Conservation (phyloP, 495 filamentous ascomycete species). For the Lophiostoma macrostomum region DNA sequence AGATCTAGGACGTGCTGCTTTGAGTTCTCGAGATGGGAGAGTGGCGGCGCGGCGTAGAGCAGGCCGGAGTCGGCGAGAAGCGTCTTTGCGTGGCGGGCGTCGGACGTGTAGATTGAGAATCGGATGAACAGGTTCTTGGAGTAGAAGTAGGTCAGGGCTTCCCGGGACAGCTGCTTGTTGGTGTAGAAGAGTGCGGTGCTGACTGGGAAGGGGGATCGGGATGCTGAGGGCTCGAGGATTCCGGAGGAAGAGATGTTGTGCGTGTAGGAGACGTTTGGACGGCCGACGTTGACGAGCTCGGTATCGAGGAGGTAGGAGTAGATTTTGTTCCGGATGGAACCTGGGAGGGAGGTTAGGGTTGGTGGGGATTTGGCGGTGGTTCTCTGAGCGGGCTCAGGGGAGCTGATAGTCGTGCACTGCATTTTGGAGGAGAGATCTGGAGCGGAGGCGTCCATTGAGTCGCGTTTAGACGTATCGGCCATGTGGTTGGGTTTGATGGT, state of each 20-base stretch:
- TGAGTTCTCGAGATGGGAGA: not conserved
- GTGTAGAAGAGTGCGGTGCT: conserved; percentile 22
- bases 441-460: conserved; percentile 18
- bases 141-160: conserved; percentile 14
- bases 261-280: conserved; percentile 19
- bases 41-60: conserved; percentile 1
- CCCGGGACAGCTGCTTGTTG: not conserved
- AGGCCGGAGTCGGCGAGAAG: conserved; percentile 20
- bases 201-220: conserved; percentile 18
- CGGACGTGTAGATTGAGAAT: conserved; percentile 1
- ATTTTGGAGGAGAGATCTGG: conserved; percentile 2
- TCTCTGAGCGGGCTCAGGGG: not conserved
- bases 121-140: conserved; percentile 15
- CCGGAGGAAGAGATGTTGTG: not conserved
- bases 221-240: conserved; percentile 15
- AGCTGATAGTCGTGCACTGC: not conserved
- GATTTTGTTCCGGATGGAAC: conserved; percentile 19
- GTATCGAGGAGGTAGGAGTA: conserved; percentile 21
- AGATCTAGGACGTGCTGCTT: conserved; percentile 13
- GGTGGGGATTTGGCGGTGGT: not conserved
- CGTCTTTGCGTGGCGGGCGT: conserved; percentile 15
- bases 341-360: conserved; percentile 1
- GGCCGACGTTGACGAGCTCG: conserved; percentile 17
- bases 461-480: not conserved
- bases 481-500: not conserved